Conservation (phyloP, 2,329 filamentous ascomycete genomes). For the Fusarium ramigenum region DNA sequence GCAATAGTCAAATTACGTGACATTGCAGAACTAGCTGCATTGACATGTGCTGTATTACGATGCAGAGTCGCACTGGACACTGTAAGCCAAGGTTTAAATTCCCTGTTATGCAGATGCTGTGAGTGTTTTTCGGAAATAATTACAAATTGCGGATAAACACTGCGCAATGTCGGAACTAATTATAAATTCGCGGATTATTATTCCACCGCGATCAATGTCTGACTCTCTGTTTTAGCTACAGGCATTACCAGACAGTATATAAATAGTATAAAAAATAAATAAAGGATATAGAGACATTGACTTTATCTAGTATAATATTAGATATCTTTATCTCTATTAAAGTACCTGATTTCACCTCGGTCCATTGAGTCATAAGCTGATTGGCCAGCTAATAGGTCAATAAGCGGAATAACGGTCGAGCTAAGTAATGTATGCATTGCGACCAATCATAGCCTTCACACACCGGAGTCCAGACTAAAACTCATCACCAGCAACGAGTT, state of each 20-base stretch:
- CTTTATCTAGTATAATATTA: accelerated
- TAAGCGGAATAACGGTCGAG: not conserved
- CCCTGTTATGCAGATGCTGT: too few relatives aligned
- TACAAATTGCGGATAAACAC: not conserved
- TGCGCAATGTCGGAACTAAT: accelerated
- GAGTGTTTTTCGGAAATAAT: accelerated
- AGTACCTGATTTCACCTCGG: not conserved
- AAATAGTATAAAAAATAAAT: too few relatives aligned
- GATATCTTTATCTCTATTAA: accelerated
- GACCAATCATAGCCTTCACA: not conserved
- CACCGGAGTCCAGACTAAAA: accelerated
- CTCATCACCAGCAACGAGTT: accelerated
- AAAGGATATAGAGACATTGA: accelerated
- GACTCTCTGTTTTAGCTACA: too few relatives aligned
- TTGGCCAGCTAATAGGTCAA: not conserved
- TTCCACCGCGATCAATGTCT: not conserved
- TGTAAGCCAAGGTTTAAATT: not conserved
- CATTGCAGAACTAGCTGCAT: not conserved
- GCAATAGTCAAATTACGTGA: not conserved
- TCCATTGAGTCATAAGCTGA: not conserved
- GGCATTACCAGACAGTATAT: too few relatives aligned
- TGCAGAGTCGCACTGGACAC: not conserved
- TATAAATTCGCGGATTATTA: not conserved
- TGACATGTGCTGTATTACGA: not conserved
- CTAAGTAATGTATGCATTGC: not conserved